Conservation (phyloP, 139 green algal genomes). For the Haematococcus sp. region DNA sequence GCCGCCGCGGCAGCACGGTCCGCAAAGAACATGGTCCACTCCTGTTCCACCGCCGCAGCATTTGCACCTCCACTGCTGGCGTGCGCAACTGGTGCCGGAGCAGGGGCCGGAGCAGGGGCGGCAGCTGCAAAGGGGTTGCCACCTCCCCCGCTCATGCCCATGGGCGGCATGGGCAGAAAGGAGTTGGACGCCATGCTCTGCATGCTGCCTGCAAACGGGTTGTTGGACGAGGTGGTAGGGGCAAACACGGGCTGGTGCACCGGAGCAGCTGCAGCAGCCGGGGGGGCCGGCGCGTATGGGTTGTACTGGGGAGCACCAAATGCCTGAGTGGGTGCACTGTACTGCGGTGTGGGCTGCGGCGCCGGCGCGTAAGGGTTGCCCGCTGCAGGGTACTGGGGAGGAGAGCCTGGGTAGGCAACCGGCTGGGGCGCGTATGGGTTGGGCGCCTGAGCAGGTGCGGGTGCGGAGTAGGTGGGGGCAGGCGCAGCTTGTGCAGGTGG, state of each 20-base stretch:
- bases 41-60: slow-evolving; percentile 13
- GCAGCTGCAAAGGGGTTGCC: slow-evolving; percentile 10
- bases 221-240: not conserved
- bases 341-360: slow-evolving; percentile 6
- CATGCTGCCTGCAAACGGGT: slow-evolving; percentile 12
- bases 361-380: not conserved
- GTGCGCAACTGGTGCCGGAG: not conserved
- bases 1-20: not conserved
- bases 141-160: no score
- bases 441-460: not conserved
- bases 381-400: not conserved
- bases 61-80: not conserved
- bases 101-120: not conserved
- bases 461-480: not conserved
- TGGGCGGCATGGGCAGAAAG: not conserved
- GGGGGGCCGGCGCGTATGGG: not conserved
- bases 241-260: no score
- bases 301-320: not conserved
- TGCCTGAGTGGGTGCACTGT: not conserved
- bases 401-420: not conserved
- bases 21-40: slow-evolving; percentile 36
- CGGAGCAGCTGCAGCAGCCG: not conserved
- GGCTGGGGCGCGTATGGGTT: not conserved
- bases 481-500: not conserved
- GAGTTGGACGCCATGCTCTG: not conserved